Percentiles rank a stretch among this genome's conserved stretches.
These are phyloP conservation scores for Phialophora tarda DNA, from an alignment of 2,329 filamentous ascomycete species.

Conservation along the genomic window DNA sequence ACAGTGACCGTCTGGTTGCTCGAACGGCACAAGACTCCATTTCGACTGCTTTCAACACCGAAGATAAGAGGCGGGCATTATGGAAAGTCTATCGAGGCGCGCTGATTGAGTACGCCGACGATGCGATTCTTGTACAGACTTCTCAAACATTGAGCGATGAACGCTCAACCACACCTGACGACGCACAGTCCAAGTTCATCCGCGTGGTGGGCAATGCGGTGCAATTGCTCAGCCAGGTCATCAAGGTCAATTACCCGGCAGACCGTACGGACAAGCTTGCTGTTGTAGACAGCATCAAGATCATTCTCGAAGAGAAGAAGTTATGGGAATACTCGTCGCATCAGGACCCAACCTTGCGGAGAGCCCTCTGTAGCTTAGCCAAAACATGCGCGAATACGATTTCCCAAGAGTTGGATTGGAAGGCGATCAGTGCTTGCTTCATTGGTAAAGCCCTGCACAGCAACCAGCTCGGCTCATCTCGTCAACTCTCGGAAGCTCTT, in stretches of 20 bases:
- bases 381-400: slow-evolving; percentile 57
- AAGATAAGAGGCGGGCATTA: slow-evolving; percentile 77
- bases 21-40: slow-evolving; percentile 79
- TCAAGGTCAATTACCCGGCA: slow-evolving; percentile 42
- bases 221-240: slow-evolving; percentile 59
- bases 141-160: slow-evolving; percentile 85
- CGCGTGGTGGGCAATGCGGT: slow-evolving; percentile 72
- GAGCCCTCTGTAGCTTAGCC: slow-evolving; percentile 63
- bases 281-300: slow-evolving; percentile 36
- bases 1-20: slow-evolving; percentile 77
- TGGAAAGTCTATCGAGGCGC: slow-evolving; percentile 81
- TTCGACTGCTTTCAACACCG: slow-evolving; percentile 73
- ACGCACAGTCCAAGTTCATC: slow-evolving; percentile 83
- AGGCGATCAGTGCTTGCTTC: slow-evolving; percentile 70
- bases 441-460: slow-evolving; percentile 75
- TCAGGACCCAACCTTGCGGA: slow-evolving; percentile 63
- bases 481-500: slow-evolving; percentile 72
- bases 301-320: slow-evolving; percentile 65
- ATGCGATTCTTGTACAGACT: slow-evolving; percentile 78
- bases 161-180: slow-evolving; percentile 79
- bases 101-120: slow-evolving; percentile 80
- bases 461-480: slow-evolving; percentile 74
- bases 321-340: slow-evolving; percentile 66
- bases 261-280: slow-evolving; percentile 39
- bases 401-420: slow-evolving; percentile 62